phyloP scores from a whole-genome alignment of 202 grass and related monocot species.

The Bolboschoenoplectus hybrid region DNA sequence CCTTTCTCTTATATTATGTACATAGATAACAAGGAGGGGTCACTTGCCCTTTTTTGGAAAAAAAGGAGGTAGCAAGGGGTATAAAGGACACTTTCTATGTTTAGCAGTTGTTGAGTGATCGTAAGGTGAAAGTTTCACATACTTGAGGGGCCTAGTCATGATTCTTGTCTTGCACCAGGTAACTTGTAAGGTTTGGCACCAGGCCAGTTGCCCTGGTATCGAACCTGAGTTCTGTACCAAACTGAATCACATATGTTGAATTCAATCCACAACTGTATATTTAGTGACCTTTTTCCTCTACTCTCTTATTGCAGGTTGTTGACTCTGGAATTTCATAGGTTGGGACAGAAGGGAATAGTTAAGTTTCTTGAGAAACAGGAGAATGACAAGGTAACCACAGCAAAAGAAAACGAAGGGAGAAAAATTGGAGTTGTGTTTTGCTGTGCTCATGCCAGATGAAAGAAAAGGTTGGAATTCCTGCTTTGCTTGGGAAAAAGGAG shows the following conservation, averaged over 20 bases:
- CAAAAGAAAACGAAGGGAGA: neutral
- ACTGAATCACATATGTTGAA: neutral
- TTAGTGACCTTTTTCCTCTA: neutral
- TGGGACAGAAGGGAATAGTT: neutral
- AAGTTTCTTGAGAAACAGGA: neutral
- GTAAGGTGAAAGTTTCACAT: neutral
- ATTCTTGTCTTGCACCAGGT: neutral
- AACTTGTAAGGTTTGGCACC: neutral
- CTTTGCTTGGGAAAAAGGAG: slow-evolving; percentile 3
- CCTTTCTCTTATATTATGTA: neutral
- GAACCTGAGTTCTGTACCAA: slow-evolving; percentile 3
- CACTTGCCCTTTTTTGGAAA: neutral
- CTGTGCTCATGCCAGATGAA: neutral
- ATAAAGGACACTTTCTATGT: neutral
- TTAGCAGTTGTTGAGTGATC: neutral
- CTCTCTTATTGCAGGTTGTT: slow-evolving; percentile 29
- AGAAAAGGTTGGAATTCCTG: neutral
- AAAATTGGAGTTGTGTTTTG: slow-evolving; percentile 7
- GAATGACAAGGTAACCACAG: neutral
- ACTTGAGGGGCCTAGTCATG: neutral
- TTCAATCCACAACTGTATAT: neutral
- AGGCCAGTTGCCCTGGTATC: neutral
- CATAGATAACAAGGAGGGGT: neutral
- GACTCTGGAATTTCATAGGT: neutral
- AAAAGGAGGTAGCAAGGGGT: neutral